A percentile compares a stretch with the other conserved stretches of the same genome.
phyloP scores from a whole-genome alignment of 2,329 filamentous ascomycete species.

The Pestalotiopsis sp. region DNA sequence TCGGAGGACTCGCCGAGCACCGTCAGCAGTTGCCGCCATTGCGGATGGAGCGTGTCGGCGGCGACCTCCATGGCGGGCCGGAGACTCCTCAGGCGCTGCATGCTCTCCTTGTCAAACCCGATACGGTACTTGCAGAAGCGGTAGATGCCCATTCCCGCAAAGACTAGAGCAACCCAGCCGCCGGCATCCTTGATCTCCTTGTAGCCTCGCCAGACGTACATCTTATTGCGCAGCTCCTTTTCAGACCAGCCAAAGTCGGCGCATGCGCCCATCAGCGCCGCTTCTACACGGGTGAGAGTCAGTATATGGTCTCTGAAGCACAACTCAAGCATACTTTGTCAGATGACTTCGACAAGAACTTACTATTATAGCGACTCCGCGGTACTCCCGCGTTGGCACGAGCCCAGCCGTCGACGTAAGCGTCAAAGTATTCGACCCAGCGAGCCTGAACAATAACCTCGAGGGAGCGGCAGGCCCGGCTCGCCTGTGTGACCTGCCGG shows the following conservation, averaged over 20 bases:
- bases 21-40: slow-evolving; percentile 52
- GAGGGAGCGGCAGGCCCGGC: slow-evolving; percentile 56
- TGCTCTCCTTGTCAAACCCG: slow-evolving; percentile 53
- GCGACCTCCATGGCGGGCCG: slow-evolving; percentile 53
- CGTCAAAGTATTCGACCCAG: slow-evolving; percentile 58
- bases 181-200: slow-evolving; percentile 60
- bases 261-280: slow-evolving; percentile 55
- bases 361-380: slow-evolving; percentile 48
- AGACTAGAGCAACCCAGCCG: slow-evolving; percentile 58
- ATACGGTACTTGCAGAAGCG: slow-evolving; percentile 63
- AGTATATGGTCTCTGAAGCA: neutral
- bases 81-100: slow-evolving; percentile 47
- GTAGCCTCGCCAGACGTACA: slow-evolving; percentile 58
- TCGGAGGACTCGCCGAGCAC: slow-evolving; percentile 46
- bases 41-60: slow-evolving; percentile 55
- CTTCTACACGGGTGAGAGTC: slow-evolving; percentile 26
- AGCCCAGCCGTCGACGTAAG: slow-evolving; percentile 46
- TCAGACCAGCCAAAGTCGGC: slow-evolving; percentile 57
- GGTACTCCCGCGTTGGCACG: slow-evolving; percentile 42
- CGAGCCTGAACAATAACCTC: slow-evolving; percentile 61
- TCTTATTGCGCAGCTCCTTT: slow-evolving; percentile 57
- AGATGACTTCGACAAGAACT: neutral
- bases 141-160: slow-evolving; percentile 61
- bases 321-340: neutral
- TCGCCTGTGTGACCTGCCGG: slow-evolving; percentile 40